Percentiles rank a stretch among this genome's conserved stretches.
Evolutionary conservation across 179 eudicot species (phyloP).

Genomic region (Camellia oleifera): DNA sequence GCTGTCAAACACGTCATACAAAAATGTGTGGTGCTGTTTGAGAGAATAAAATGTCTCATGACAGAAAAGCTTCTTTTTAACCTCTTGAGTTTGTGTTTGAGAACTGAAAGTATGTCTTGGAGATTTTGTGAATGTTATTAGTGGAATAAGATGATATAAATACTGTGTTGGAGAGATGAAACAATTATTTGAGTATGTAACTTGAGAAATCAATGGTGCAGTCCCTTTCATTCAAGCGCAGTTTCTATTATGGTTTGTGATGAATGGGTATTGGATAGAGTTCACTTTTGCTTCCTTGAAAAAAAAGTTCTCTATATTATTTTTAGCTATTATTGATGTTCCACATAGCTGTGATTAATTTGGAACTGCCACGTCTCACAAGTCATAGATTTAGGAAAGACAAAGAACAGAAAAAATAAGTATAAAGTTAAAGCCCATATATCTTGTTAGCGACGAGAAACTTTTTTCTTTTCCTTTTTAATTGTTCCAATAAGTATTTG

Average conservation of each 20-base stretch:
- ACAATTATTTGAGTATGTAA: too few species aligned
- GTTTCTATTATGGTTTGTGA: too few species aligned
- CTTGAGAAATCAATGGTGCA: too few species aligned
- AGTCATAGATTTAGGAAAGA: background rate
- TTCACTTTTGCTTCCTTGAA: too few species aligned
- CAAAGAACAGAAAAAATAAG: background rate
- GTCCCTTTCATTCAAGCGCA: too few species aligned
- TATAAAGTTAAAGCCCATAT: background rate
- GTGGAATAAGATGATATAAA: background rate
- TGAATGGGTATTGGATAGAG: too few species aligned
- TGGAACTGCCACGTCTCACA: background rate
- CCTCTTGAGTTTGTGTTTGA: background rate
- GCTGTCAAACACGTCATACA: background rate
- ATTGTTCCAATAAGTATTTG: conserved; percentile 2
- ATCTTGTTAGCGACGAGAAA: background rate
- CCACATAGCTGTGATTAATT: background rate
- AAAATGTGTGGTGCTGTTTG: background rate
- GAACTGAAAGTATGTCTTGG: background rate
- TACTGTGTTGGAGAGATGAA: too few species aligned
- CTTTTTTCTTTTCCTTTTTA: background rate
- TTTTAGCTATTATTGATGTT: background rate
- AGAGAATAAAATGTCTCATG: background rate
- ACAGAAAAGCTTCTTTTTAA: background rate
- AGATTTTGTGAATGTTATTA: background rate
- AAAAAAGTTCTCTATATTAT: background rate